phyloP scores from a whole-genome alignment of 179 eudicot genomes.

The Beta macrorhiza region DNA sequence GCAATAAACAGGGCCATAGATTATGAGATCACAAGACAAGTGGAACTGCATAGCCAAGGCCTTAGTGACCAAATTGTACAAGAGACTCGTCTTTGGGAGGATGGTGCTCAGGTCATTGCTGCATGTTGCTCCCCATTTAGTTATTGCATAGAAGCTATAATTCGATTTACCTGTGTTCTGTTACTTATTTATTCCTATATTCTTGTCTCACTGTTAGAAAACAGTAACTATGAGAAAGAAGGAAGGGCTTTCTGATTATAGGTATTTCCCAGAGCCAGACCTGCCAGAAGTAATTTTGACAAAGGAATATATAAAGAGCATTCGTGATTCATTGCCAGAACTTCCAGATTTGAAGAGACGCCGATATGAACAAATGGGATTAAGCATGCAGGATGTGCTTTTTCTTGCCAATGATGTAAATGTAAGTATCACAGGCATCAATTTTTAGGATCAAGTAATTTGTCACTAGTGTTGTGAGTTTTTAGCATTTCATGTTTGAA shows the following conservation, averaged over 20 bases:
- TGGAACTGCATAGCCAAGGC: constrained; percentile 66
- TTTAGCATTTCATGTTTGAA: background rate
- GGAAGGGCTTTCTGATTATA: constrained; percentile 95
- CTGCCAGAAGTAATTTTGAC: constrained; percentile 72
- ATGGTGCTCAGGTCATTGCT: constrained; percentile 78
- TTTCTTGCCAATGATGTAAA: constrained; percentile 76
- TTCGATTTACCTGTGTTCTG: background rate
- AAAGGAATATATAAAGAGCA: constrained; percentile 52
- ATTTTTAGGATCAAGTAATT: background rate
- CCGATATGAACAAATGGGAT: constrained; percentile 79
- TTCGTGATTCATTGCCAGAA: constrained; percentile 75
- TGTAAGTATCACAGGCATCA: constrained; percentile 45
- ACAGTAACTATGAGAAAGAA: constrained; percentile 97
- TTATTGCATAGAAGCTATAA: constrained; percentile 2
- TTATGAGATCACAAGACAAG: constrained; percentile 84
- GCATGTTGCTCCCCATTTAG: constrained; percentile 23
- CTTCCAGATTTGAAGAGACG: constrained; percentile 89
- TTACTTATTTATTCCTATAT: constrained; percentile 23
- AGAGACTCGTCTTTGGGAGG: constrained; percentile 98
- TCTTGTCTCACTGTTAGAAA: constrained; percentile 53
- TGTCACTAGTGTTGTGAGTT: background rate
- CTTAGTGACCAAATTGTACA: constrained; percentile 68
- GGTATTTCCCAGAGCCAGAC: constrained; percentile 98
- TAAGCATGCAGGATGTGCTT: constrained; percentile 90
- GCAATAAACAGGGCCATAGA: constrained; percentile 85